Base-by-base conservation (phyloP, 768 basidiomycete genomes). In the Cantharellus anzutake region DNA sequence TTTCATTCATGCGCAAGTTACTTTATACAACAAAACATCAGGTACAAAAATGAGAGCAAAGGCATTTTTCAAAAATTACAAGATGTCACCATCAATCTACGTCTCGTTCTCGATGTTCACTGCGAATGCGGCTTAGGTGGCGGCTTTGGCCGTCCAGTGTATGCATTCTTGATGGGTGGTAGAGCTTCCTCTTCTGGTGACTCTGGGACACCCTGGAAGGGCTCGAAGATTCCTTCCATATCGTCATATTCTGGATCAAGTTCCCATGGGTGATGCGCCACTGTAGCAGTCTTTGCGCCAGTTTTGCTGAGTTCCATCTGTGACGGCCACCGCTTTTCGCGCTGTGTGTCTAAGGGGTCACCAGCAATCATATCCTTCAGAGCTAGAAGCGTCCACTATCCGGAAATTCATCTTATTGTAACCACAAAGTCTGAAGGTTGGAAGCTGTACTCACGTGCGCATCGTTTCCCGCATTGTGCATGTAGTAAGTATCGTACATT, bases 381-480 rank as follows among this genome's bases (percentile, higher is more conserved):
- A 7, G 80, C 79, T 51, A 78, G 69, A 60, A 90, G 71, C 1
- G 86, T 88, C 64, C 80, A 86, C 88, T 91, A 55, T 29, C 16
- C 41, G 14, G 51, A 53, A 4, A 41, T 11, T 11, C 3, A 41
- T 16, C 11, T 3, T 41, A 55, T 20, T 4, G 16, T 41, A 40
- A 40, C 20, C n/a, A 59, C 35, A 29, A 5, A 60, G 39, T 61
- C 40, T 39, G 41, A 29, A 41, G 4, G 52, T 37, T 16, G 2
- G 3, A 29, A 16, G 35, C 51, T 3, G 71, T 68, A 52, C 81
- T 48, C 64, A 89, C 88, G 67, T 83, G 76, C 1, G 88, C 87
- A 68, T 91, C 86, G 66, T 90, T 91, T 0, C 87, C 88, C 1
- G 86, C 87, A 66, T 92, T 93, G 73, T 90, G 90, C 60, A 84